These are phyloP conservation scores for Mortierella alpina DNA, from an alignment of 192 early-diverging fungal species.

Conservation along the genomic window DNA sequence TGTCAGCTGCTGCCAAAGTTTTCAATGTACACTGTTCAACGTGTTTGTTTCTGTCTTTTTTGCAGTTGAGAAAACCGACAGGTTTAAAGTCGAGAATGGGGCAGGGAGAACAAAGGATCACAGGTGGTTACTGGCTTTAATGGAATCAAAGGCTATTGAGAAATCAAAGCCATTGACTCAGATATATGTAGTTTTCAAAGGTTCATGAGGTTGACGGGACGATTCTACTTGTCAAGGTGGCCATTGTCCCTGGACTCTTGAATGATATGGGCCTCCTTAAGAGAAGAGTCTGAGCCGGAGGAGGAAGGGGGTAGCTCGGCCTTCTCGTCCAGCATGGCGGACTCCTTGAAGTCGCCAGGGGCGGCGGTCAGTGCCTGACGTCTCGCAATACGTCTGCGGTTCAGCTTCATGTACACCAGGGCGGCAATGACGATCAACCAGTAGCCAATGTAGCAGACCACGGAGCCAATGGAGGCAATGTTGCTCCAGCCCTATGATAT, in stretches of 20 bases:
- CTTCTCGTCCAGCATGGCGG: too few species aligned
- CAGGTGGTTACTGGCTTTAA: too few species aligned
- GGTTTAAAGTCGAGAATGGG: too few species aligned
- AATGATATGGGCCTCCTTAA: neutral
- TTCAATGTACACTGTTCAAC: neutral
- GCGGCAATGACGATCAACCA: constrained; percentile 70
- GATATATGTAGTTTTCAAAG: neutral
- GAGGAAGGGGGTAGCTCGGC: too few species aligned
- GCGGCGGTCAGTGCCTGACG: too few species aligned
- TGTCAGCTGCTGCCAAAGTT: constrained; percentile 11
- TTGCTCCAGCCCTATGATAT: constrained; percentile 73
- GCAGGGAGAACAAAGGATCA: too few species aligned
- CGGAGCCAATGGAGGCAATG: constrained; percentile 75
- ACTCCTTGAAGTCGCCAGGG: too few species aligned
- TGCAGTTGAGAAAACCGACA: neutral
- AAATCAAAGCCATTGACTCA: too few species aligned
- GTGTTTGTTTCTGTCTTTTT: neutral
- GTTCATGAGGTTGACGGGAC: neutral
- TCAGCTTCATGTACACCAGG: constrained; percentile 60
- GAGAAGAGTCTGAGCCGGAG: too few species aligned
- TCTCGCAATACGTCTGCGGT: constrained; percentile 12
- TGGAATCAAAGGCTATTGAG: too few species aligned
- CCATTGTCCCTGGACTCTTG: neutral
- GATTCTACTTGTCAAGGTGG: neutral
- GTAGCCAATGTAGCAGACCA: constrained; percentile 82